These are phyloP conservation scores for Ophiostoma quercus DNA, from an alignment of 2,329 filamentous ascomycete species.

Conservation along the genomic window DNA sequence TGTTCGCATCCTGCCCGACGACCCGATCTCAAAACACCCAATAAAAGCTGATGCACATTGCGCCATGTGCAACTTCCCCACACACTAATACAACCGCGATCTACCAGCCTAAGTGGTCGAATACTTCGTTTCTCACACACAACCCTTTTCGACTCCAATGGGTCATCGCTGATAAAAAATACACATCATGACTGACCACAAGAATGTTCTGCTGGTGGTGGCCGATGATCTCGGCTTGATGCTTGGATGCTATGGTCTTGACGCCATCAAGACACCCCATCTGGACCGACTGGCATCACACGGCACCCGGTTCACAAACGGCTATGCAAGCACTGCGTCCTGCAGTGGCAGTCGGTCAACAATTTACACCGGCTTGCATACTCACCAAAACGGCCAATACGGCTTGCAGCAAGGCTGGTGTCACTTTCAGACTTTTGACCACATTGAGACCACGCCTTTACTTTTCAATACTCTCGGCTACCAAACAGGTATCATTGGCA, in stretches of 20 bases:
- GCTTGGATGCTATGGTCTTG: slow-evolving; percentile 20
- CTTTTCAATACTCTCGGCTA: neutral
- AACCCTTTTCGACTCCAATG: too few relatives aligned
- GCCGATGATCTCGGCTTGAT: slow-evolving; percentile 25
- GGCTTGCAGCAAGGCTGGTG: neutral
- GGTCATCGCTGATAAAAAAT: too few relatives aligned
- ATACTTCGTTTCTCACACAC: too few relatives aligned
- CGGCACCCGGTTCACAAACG: neutral
- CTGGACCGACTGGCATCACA: neutral
- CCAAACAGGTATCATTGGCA: neutral
- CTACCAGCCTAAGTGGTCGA: neutral
- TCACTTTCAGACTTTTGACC: neutral
- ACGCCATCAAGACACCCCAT: neutral
- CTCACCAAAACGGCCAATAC: neutral
- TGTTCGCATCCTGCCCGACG: slow-evolving; percentile 15
- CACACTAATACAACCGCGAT: neutral
- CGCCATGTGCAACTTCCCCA: slow-evolving; percentile 2
- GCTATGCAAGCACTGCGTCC: neutral
- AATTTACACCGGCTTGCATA: neutral
- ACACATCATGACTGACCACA: neutral
- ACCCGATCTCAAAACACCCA: neutral
- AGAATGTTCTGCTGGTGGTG: slow-evolving; percentile 16
- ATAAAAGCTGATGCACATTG: neutral
- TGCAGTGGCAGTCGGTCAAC: neutral
- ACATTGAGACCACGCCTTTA: neutral